These are phyloP conservation scores for Astraeus odoratus DNA, from an alignment of 768 basidiomycete species.

Conservation along the genomic window DNA sequence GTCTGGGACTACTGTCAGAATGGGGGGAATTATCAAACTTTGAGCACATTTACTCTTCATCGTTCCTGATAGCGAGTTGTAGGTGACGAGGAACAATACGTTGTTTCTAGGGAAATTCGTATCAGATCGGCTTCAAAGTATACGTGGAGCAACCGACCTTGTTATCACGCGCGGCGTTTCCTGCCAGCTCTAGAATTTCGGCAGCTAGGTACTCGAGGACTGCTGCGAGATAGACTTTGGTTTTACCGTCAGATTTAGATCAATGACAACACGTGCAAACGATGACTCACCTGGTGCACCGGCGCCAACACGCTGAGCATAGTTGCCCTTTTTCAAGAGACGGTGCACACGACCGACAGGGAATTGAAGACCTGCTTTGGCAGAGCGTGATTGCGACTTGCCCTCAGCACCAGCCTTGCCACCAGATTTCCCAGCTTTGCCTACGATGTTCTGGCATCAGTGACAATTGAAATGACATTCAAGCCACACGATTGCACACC, in stretches of 20 bases:
- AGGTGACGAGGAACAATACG: slow-evolving; percentile 93
- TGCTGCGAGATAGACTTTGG: slow-evolving; percentile 87
- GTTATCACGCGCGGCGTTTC: slow-evolving; percentile 55
- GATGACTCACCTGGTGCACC: slow-evolving; percentile 66
- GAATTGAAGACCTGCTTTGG: slow-evolving; percentile 75
- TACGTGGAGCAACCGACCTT: slow-evolving; percentile 14
- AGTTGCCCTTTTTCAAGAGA: slow-evolving; percentile 84
- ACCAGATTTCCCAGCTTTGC: slow-evolving; percentile 41
- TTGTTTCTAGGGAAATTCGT: slow-evolving; percentile 49
- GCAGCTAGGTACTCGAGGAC: slow-evolving; percentile 91
- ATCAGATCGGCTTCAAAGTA: not conserved
- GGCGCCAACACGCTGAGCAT: slow-evolving; percentile 82
- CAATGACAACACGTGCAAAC: not conserved
- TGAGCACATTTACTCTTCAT: slow-evolving; percentile 57
- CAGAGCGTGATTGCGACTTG: slow-evolving; percentile 64
- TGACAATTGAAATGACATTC: not conserved
- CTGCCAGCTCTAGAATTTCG: slow-evolving; percentile 89
- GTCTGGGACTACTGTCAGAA: slow-evolving; percentile 25
- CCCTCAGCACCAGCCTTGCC: slow-evolving; percentile 44
- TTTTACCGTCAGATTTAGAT: slow-evolving; percentile 25
- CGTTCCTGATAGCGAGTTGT: slow-evolving; percentile 88
- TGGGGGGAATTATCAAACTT: not conserved
- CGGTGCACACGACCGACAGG: slow-evolving; percentile 91
- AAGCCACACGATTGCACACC: slow-evolving; percentile 12
- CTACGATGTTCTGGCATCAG: not conserved